Evolutionary conservation across 352 stramenopile species (phyloP), one percentile per base, ranked within the genome.

Genomic region (Pythium pyrilobum): DNA sequence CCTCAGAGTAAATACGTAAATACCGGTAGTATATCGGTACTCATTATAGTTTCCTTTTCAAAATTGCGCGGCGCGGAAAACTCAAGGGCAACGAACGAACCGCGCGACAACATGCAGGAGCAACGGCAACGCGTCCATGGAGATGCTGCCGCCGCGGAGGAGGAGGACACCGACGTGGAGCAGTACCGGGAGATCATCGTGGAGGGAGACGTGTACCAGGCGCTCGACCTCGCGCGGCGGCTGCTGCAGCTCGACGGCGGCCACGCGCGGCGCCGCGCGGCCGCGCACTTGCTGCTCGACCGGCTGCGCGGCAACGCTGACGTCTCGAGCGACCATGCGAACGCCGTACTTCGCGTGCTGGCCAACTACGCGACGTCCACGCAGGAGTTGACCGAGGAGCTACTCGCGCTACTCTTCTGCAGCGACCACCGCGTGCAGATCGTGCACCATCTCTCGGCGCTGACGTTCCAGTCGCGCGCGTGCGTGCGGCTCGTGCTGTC

Each of bases 401-500:
- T 83, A 21, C 51, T 92, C 11, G 69, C 79, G 31, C 59, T 94
- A 57, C 63, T 94, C 20, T 72, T 89, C 24, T 86, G 85, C 47
- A 81, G 67, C 21, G 74, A 89, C 13, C 79, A 91, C 48, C 79
- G 79, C 28, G 76, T 87, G 54, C 64, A 88, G 23, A 60, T 94
- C 15, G 87, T 94, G 31, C 73, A 94, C 62, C 79, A 94, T 52
- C 51, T 94, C 40, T 69, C 83, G 23, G 89, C 90, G 83, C 71
- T 93, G 32, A 91, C 79, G 18, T 91, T 87, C 54, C 81, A 92
- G 52, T 92, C 83, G 2, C 75, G 76, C 29, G 72, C 89, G 45
- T 94, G 83, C 56, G 77, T 92, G 6, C 54, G 77, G n/a, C 49
- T 94, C 8, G 83, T 94, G 4, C 54, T 92, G 8, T 54, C 87